Conservation (phyloP, 257 asterid genomes). For the Scutellaria minor region DNA sequence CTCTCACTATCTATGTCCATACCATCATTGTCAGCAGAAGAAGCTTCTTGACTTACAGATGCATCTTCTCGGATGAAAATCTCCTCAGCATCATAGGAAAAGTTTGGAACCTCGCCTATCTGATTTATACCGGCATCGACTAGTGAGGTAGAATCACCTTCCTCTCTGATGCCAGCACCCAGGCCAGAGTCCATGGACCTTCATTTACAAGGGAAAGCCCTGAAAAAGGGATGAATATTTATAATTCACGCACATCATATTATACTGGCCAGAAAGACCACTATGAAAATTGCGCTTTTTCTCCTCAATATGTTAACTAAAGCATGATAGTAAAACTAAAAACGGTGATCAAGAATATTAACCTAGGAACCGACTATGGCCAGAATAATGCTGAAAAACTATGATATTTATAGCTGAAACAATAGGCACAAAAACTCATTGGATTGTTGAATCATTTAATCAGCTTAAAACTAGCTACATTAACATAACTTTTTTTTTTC, state of each 20-base stretch:
- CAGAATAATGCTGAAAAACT: not conserved
- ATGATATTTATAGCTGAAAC: not conserved
- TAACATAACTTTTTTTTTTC: not conserved
- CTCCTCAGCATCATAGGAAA: constrained; percentile 37
- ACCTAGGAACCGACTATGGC: not conserved
- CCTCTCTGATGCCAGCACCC: constrained; percentile 33
- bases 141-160: constrained; percentile 21
- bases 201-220: constrained; percentile 44
- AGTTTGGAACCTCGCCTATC: constrained; percentile 25
- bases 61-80: constrained; percentile 36
- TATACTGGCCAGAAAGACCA: not conserved
- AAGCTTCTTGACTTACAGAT: constrained; percentile 38
- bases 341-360: not conserved
- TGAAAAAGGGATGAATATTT: constrained; percentile 25
- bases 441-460: not conserved
- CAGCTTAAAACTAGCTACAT: constrained; percentile 22
- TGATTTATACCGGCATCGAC: constrained; percentile 35
- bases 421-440: not conserved
- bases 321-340: constrained; percentile 21
- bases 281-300: not conserved
- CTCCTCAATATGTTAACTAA: constrained; percentile 9
- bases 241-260: not conserved
- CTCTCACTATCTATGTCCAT: constrained; percentile 56
- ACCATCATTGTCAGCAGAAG: constrained; percentile 41
- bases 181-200: constrained; percentile 48